A percentile compares a stretch with the other conserved stretches of the same genome.
phyloP scores from a whole-genome alignment of 805 yeast species.

The Candida maesae region DNA sequence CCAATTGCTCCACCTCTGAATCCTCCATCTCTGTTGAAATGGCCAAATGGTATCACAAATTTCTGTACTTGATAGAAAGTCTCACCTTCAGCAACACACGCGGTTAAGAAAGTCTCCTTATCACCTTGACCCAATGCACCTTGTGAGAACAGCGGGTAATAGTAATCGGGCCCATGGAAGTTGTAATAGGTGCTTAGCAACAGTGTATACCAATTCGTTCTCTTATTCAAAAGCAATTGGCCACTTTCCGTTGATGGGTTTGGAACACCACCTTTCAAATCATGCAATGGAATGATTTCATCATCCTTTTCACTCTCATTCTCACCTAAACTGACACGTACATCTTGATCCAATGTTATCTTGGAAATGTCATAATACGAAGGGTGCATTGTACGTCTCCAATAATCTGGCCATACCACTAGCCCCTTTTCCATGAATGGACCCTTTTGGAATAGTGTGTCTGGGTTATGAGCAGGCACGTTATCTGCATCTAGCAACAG shows the following conservation, averaged over 20 bases:
- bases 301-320: constrained; percentile 34
- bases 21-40: constrained; percentile 35
- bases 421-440: constrained; percentile 52
- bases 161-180: constrained; percentile 53
- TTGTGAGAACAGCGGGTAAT: constrained; percentile 52
- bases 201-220: constrained; percentile 52
- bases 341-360: constrained; percentile 38
- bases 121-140: constrained; percentile 55
- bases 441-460: constrained; percentile 50
- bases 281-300: constrained; percentile 47
- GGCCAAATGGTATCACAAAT: constrained; percentile 52
- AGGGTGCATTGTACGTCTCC: constrained; percentile 83
- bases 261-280: constrained; percentile 55
- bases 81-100: constrained; percentile 53
- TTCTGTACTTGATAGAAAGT: constrained; percentile 59
- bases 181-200: constrained; percentile 60
- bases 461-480: constrained; percentile 64
- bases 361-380: constrained; percentile 66
- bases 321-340: constrained; percentile 38
- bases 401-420: constrained; percentile 81
- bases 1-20: constrained; percentile 62
- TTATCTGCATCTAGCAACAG: constrained; percentile 70
- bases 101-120: constrained; percentile 57
- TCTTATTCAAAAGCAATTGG: constrained; percentile 56
- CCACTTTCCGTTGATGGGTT: constrained; percentile 65